These are phyloP conservation scores for Pyrenophora seminiperda DNA, from an alignment of 2,329 filamentous ascomycete species.

Conservation along the genomic window DNA sequence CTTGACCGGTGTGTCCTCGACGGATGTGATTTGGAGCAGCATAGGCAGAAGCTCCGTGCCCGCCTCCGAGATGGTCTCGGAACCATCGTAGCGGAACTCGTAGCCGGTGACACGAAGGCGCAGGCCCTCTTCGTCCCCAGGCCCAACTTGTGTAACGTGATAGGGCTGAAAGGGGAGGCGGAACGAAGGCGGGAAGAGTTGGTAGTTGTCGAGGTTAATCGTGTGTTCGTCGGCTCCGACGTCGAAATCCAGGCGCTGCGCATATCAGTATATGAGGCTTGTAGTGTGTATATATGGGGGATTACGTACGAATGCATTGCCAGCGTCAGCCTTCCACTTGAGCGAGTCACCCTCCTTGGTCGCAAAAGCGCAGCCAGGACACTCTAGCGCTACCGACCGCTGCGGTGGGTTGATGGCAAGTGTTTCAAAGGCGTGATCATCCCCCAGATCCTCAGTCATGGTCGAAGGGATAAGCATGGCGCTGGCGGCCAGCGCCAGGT, in stretches of 20 bases:
- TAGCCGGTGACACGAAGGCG: conserved; percentile 46
- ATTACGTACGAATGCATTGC: conserved; percentile 44
- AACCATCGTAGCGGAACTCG: conserved; percentile 41
- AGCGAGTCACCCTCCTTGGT: conserved; percentile 25
- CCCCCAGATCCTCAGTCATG: conserved; percentile 37
- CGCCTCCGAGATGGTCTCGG: conserved; percentile 43
- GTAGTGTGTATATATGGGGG: background rate
- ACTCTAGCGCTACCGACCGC: conserved; percentile 42
- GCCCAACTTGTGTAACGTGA: conserved; percentile 42
- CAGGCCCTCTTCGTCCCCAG: conserved; percentile 31
- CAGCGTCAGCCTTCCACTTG: conserved; percentile 38
- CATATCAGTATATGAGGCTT: conserved; percentile 23
- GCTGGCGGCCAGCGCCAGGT: conserved; percentile 45
- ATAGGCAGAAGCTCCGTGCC: conserved; percentile 49
- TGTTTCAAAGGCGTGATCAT: conserved; percentile 38
- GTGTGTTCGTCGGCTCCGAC: conserved; percentile 39
- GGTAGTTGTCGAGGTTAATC: conserved; percentile 44
- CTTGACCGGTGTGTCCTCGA: conserved; percentile 40
- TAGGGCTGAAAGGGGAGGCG: conserved; percentile 37
- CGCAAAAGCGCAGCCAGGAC: conserved; percentile 42
- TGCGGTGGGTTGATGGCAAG: conserved; percentile 42
- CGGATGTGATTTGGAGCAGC: conserved; percentile 42
- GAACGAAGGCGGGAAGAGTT: conserved; percentile 48
- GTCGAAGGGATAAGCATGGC: conserved; percentile 45
- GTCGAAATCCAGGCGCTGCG: conserved; percentile 47